phyloP scores from a whole-genome alignment of 192 early-diverging fungal genomes.

The Physocladia obscura region DNA sequence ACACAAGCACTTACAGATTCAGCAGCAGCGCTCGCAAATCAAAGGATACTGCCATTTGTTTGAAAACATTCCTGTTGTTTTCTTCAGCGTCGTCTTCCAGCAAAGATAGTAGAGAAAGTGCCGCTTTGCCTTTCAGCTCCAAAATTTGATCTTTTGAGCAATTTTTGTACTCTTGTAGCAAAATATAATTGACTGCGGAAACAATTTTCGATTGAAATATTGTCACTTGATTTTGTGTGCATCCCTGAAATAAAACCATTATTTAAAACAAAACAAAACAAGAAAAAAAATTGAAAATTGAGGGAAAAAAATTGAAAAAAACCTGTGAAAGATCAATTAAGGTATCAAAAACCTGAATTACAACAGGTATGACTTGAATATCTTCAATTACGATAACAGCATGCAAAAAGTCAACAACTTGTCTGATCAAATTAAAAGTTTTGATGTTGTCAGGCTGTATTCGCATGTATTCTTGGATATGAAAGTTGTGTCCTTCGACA shows the following conservation, averaged over 20 bases:
- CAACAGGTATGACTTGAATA: conserved; percentile 20
- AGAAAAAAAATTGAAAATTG: conserved; percentile 19
- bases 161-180: conserved; percentile 1
- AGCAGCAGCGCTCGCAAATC: conserved; percentile 17
- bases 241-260: conserved; percentile 25
- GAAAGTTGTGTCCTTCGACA: conserved; percentile 40
- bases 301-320: conserved; percentile 10
- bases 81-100: conserved; percentile 37
- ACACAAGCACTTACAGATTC: conserved; percentile 29
- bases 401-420: conserved; percentile 37
- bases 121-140: conserved; percentile 32
- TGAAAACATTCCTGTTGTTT: conserved; percentile 25
- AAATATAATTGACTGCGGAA: conserved; percentile 29
- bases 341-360: conserved; percentile 44
- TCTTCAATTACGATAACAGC: conserved; percentile 26
- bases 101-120: conserved; percentile 30
- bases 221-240: conserved; percentile 34
- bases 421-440: conserved; percentile 38
- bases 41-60: conserved; percentile 26
- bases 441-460: conserved; percentile 38
- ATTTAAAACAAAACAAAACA: not conserved
- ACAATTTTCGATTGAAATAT: conserved; percentile 43
- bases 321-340: conserved; percentile 42
- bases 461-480: conserved; percentile 37
- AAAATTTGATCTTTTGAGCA: not conserved